Base-by-base conservation (phyloP, 2,329 filamentous ascomycete genomes). In the Paecilomyces sp. region DNA sequence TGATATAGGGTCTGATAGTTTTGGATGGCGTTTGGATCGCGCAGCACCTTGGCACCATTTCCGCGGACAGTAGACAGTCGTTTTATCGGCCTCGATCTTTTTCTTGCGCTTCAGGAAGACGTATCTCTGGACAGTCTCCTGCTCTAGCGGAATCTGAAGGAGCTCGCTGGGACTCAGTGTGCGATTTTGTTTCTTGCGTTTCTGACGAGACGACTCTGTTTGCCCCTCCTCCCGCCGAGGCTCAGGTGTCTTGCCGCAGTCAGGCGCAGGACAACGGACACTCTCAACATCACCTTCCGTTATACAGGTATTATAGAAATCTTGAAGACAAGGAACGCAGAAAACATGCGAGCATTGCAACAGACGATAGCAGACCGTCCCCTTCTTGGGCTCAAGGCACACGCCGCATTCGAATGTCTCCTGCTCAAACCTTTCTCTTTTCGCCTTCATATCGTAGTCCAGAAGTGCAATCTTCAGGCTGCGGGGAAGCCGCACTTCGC, bases 21-120 rank as follows among this genome's bases (percentile, higher is more conserved):
- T 91, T 61, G 82, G 87, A 74, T 90, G 86, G 67, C 83, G 86
- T 70, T 88, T 89, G 24, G 88, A 91, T 54, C 86, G 85, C 28
- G 92, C 92, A 2, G 92, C 90, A 5, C 91, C 92, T 73, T 94
- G 90, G 72, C 94, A 99, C 91, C 92, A 97, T 59, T 87, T 82
- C 8, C 94, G 85, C 0, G 94, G 94, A 69, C 94, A 99, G 73
- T 96, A 97, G 34, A 97, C 84, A 0, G 92, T 97, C 60, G 87
- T 88, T 69, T 92, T 95, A 75, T 97, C 92, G 0, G 91, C 88
- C 74, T 97, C 94, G 2, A 97, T 84, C 72, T 91, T 89, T 64
- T 89, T 90, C 78, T 97, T 97, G 69, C 96, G 90, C 77, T 94
- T 97, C 62, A 97, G 82, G 41, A 86, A 87, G 3, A 96, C 90